phyloP scores from a whole-genome alignment of 805 yeast species.

The Wickerhamiella australiensis region DNA sequence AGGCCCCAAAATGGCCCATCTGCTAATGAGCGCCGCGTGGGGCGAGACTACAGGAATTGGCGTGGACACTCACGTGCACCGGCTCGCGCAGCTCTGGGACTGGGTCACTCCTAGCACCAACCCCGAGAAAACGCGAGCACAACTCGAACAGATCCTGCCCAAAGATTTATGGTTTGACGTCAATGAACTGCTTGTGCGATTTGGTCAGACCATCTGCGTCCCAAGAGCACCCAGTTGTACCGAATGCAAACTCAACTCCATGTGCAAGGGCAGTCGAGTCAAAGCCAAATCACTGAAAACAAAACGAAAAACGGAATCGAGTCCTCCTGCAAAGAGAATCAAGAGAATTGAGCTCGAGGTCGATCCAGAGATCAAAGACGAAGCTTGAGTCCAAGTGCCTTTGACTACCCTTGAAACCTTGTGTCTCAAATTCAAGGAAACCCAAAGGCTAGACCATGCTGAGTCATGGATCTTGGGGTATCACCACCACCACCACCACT shows the following conservation, averaged over 20 bases:
- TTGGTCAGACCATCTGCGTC: conserved; percentile 80
- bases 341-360: background rate
- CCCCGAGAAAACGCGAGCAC: conserved; percentile 65
- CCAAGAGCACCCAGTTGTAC: conserved; percentile 61
- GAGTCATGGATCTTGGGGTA: background rate
- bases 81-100: conserved; percentile 66
- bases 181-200: conserved; percentile 80
- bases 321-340: too few species aligned
- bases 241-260: conserved; percentile 42
- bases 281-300: too few species aligned
- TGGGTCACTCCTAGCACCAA: conserved; percentile 47
- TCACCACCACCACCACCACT: too few species aligned
- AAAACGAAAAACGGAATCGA: too few species aligned
- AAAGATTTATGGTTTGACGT: conserved; percentile 66
- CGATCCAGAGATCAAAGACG: too few species aligned
- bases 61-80: conserved; percentile 81
- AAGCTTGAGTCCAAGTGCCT: too few species aligned
- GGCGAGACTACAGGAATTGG: conserved; percentile 66
- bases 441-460: too few species aligned
- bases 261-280: conserved; percentile 3
- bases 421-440: too few species aligned
- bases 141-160: conserved; percentile 65
- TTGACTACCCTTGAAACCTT: too few species aligned
- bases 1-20: conserved; percentile 89
- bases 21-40: conserved; percentile 78